Base-by-base conservation (phyloP, 129 eudicot genomes). In the Flaveria brownii region DNA sequence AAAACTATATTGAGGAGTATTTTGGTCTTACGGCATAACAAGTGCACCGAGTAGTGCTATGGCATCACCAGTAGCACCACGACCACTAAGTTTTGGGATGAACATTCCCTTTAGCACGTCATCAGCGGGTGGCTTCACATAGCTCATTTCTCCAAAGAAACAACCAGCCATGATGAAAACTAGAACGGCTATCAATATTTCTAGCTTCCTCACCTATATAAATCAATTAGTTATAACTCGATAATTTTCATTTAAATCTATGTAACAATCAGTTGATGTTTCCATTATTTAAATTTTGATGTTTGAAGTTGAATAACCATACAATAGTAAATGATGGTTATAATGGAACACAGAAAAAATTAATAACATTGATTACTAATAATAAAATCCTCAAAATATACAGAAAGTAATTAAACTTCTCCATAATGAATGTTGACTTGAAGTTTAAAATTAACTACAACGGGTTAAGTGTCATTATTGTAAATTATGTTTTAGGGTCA, bases 21-120 rank as follows among this genome's bases (percentile, higher is more conserved):
- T 22, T 18, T 2, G 47, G 49, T 61, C 88, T 6, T 94, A 91
- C 96, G 99, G 99, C 99, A 95, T 95, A 30, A 95, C 87, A 8
- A 95, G 97, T 52, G 99, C 99, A 47, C 99, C 99, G 22, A 95
- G 80, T 2, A 95, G 82, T 5, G 99, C 99, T 73, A 95, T 95
- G 85, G 99, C 99, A 73, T 89, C 97, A 49, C 87, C 93, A 6
- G 99, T 95, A 30, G 99, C 97, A 12, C 89, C 90, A 41, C 84
- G 70, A 6, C 99, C 99, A 4, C 62, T 78, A 41, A 95, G 88
- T 84, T 87, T 91, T 0, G 99, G 99, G 39, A 91, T 62, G 60
- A 95, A 95, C 97, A 95, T 91, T 67, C 99, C 99, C 78, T 91
- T 85, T 23, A 95, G 63, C 20, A 95, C 85, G 43, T 86, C 91